phyloP scores from a whole-genome alignment of 2,329 filamentous ascomycete genomes.

The Aspergillus texensis region DNA sequence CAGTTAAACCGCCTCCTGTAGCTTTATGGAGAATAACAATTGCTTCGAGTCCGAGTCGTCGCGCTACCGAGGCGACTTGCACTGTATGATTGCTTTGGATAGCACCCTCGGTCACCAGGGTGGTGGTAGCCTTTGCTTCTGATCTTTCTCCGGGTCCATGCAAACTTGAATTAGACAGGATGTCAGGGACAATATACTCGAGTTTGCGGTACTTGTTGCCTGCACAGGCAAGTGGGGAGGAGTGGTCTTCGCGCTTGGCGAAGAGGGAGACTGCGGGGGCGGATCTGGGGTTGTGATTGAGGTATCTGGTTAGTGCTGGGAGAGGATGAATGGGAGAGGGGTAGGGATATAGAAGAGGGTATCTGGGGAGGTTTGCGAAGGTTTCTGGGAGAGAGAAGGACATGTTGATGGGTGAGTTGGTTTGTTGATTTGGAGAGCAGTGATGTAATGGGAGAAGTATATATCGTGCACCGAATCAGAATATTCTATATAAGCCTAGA shows the following conservation, averaged over 20 bases:
- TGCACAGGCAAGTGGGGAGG: conserved; percentile 35
- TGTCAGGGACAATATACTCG: conserved; percentile 41
- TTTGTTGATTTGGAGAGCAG: not conserved
- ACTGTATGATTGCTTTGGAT: conserved; percentile 43
- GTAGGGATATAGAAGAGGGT: conserved; percentile 31
- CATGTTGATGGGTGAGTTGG: conserved; percentile 9
- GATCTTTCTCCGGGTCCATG: conserved; percentile 20
- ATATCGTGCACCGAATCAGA: not conserved
- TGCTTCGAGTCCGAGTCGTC: conserved; percentile 28
- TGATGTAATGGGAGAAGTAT: not conserved
- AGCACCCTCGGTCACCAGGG: conserved; percentile 39
- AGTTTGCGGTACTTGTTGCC: conserved; percentile 45
- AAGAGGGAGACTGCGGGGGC: conserved; percentile 27
- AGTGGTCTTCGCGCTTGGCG: conserved; percentile 40
- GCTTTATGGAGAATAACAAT: conserved; percentile 31
- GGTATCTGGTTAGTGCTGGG: conserved; percentile 19
- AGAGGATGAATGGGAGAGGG: conserved; percentile 38
- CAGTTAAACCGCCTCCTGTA: conserved; percentile 29
- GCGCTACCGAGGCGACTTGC: conserved; percentile 35
- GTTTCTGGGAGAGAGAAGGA: conserved; percentile 24
- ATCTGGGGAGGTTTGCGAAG: conserved; percentile 32
- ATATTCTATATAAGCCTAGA: not conserved
- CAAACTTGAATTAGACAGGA: conserved; percentile 24
- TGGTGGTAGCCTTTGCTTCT: conserved; percentile 20
- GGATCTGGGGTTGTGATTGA: conserved; percentile 8